Conservation (phyloP, 805 yeast species). For the Danielia oregonensis region DNA sequence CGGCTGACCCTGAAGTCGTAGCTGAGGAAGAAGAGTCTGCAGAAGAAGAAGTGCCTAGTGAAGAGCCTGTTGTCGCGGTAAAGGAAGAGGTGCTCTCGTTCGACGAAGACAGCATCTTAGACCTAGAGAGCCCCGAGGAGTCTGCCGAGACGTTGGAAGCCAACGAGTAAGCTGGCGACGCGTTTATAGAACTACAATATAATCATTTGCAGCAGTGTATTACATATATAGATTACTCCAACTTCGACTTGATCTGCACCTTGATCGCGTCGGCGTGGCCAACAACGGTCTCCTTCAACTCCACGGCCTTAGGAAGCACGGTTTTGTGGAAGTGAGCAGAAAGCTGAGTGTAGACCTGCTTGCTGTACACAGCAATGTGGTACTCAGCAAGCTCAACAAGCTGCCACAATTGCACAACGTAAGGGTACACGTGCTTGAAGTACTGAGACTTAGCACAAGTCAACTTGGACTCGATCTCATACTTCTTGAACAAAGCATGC, state of each 20-base stretch:
- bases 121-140: conserved; percentile 1
- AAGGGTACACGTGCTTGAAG: conserved; percentile 27
- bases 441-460: conserved; percentile 19
- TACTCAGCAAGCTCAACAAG: conserved; percentile 32
- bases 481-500: conserved; percentile 31
- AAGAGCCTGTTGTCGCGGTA: too few relatives aligned
- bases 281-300: conserved; percentile 5
- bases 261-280: conserved; percentile 4
- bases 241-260: conserved; percentile 14
- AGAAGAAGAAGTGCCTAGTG: conserved; percentile 6
- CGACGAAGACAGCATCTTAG: neutral
- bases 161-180: conserved; percentile 1
- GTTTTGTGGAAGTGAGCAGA: conserved; percentile 18
- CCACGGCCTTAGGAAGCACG: conserved; percentile 17
- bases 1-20: conserved; percentile 1
- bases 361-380: conserved; percentile 24
- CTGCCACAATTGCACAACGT: conserved; percentile 29
- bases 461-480: conserved; percentile 27
- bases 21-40: conserved; percentile 1
- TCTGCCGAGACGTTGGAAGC: conserved; percentile 1
- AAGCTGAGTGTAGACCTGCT: conserved; percentile 17
- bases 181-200: neutral
- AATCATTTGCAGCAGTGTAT: neutral
- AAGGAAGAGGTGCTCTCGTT: too few relatives aligned
- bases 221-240: conserved; percentile 6